Conservation (phyloP, 2,329 filamentous ascomycete genomes). For the Mariannaea elegans region DNA sequence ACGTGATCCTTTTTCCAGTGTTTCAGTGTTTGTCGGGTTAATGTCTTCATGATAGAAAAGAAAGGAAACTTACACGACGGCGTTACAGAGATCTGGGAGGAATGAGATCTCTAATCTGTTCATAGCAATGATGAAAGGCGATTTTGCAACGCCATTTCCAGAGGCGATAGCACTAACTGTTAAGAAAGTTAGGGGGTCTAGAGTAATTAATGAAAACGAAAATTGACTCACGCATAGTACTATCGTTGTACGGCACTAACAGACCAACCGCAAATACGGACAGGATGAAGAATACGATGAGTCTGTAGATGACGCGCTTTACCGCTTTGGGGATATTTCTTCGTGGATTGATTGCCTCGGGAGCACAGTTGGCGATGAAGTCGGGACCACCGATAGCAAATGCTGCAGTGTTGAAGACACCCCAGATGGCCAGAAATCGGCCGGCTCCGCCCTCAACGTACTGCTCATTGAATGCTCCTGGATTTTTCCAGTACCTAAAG, state of each 20-base stretch:
- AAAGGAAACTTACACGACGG: neutral
- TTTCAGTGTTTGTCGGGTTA: too few relatives aligned
- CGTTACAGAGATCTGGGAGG: slow-evolving; percentile 6
- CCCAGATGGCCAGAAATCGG: slow-evolving; percentile 14
- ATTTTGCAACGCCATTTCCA: slow-evolving; percentile 13
- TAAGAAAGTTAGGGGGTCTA: neutral
- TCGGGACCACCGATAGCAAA: slow-evolving; percentile 11
- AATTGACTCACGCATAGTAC: slow-evolving; percentile 2
- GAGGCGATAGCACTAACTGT: slow-evolving; percentile 5
- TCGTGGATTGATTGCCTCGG: slow-evolving; percentile 7
- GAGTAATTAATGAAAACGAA: too few relatives aligned
- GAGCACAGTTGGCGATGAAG: slow-evolving; percentile 8
- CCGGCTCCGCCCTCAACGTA: neutral
- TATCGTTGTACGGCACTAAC: slow-evolving; percentile 4
- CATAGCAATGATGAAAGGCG: slow-evolving; percentile 15
- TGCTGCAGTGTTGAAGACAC: slow-evolving; percentile 2
- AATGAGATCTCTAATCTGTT: slow-evolving; percentile 7
- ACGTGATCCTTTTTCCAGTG: slow-evolving; percentile 2
- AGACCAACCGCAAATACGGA: slow-evolving; percentile 6
- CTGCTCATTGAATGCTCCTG: slow-evolving; percentile 7
- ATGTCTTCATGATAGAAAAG: neutral
- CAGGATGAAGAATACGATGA: slow-evolving; percentile 8
- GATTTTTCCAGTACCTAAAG: slow-evolving; percentile 18
- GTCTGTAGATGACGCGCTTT: slow-evolving; percentile 1
- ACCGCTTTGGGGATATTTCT: slow-evolving; percentile 14